Percentiles rank a stretch among this genome's conserved stretches.
These are phyloP conservation scores for Sclerotinia spermophila DNA, from an alignment of 2,329 filamentous ascomycete genomes.

Conservation along the genomic window DNA sequence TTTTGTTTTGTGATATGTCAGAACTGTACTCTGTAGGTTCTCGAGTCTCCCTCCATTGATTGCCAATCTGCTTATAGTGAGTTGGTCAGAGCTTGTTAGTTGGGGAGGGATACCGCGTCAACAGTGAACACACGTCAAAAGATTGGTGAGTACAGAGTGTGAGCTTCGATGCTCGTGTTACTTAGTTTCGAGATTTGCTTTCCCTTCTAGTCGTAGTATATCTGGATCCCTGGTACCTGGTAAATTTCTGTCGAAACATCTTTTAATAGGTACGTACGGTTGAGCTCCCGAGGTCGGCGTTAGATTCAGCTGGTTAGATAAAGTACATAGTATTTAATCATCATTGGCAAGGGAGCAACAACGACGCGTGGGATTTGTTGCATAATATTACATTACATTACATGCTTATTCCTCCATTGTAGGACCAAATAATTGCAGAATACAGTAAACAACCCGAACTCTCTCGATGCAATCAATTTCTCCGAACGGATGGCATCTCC, in stretches of 20 bases:
- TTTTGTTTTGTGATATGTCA: background rate
- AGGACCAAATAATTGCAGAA: background rate
- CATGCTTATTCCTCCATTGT: background rate
- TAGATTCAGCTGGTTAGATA: conserved; percentile 1
- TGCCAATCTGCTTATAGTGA: conserved; percentile 4
- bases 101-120: background rate
- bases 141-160: background rate
- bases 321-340: too few species aligned
- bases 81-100: conserved; percentile 1
- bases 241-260: background rate
- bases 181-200: conserved; percentile 8
- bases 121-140: background rate
- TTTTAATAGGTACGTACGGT: background rate
- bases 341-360: conserved; percentile 11
- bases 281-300: conserved; percentile 7
- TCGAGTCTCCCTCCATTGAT: conserved; percentile 5
- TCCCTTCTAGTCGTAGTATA: background rate
- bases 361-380: background rate
- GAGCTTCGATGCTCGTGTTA: conserved; percentile 9
- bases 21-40: background rate
- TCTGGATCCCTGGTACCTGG: conserved; percentile 10
- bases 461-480: conserved; percentile 7
- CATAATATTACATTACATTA: background rate
- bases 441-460: conserved; percentile 1
- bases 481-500: conserved; percentile 3